Conservation (phyloP, 2,329 filamentous ascomycete species). For the Trichoderma sp. region DNA sequence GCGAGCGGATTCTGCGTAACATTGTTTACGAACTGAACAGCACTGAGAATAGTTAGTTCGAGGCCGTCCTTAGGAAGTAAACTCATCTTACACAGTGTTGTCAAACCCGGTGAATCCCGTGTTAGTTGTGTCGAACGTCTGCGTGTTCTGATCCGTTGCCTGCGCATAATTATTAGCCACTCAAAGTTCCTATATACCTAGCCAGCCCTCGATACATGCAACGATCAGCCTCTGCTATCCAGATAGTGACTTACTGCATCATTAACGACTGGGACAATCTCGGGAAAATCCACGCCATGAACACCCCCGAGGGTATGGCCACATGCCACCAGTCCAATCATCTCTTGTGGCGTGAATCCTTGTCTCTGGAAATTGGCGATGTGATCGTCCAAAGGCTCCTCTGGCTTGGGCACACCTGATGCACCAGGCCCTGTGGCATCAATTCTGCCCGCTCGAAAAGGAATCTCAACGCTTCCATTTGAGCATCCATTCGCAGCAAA, state of each 20-base stretch:
- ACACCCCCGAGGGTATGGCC: slow-evolving; percentile 34
- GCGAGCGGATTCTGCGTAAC: slow-evolving; percentile 31
- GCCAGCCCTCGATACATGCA: not conserved
- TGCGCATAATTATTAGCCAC: not conserved
- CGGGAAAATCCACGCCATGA: slow-evolving; percentile 32
- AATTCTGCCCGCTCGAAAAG: slow-evolving; percentile 11
- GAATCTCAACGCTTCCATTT: slow-evolving; percentile 13
- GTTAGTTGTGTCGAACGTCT: slow-evolving; percentile 25
- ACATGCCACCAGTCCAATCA: slow-evolving; percentile 34
- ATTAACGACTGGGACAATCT: slow-evolving; percentile 29
- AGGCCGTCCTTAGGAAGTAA: not conserved
- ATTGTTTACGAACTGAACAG: slow-evolving; percentile 30
- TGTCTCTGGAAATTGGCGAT: slow-evolving; percentile 25
- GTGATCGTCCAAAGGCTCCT: slow-evolving; percentile 24
- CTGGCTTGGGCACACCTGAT: slow-evolving; percentile 25
- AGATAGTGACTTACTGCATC: not conserved
- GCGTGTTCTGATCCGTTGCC: slow-evolving; percentile 26
- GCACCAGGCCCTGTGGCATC: slow-evolving; percentile 27
- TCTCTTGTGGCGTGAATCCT: slow-evolving; percentile 31
- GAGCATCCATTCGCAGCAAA: slow-evolving; percentile 23
- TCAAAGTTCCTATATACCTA: no score
- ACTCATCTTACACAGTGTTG: slow-evolving; percentile 26
- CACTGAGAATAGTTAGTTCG: slow-evolving; percentile 20
- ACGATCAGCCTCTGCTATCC: not conserved
- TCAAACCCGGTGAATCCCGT: slow-evolving; percentile 27